Conservation (phyloP, 805 yeast genomes). For the Kregervanrija delftensis region DNA sequence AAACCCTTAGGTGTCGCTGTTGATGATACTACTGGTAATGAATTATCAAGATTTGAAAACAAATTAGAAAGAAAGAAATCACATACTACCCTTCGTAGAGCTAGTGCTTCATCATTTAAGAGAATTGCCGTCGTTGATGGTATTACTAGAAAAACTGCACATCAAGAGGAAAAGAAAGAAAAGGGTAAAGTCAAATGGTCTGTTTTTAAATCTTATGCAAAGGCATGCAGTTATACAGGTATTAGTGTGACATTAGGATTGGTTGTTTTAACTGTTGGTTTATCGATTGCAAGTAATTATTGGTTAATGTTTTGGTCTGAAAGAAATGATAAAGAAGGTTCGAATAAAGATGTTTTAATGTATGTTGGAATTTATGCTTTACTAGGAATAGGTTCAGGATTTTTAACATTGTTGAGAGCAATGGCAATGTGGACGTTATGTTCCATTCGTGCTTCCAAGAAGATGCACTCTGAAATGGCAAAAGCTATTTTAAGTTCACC, state of each 20-base stretch:
- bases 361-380: slow-evolving; percentile 50
- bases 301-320: slow-evolving; percentile 73
- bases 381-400: slow-evolving; percentile 47
- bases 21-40: slow-evolving; percentile 14
- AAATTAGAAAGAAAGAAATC: slow-evolving; percentile 12
- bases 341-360: slow-evolving; percentile 35
- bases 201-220: slow-evolving; percentile 47
- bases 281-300: slow-evolving; percentile 40
- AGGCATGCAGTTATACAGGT: slow-evolving; percentile 52
- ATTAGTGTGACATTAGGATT: slow-evolving; percentile 33
- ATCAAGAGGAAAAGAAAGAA: slow-evolving; percentile 45
- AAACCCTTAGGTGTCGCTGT: slow-evolving; percentile 9
- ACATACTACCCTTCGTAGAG: slow-evolving; percentile 40
- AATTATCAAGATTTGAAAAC: slow-evolving; percentile 8
- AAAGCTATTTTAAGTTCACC: slow-evolving; percentile 48
- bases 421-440: slow-evolving; percentile 42
- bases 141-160: slow-evolving; percentile 32
- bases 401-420: slow-evolving; percentile 39
- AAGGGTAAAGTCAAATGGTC: slow-evolving; percentile 52
- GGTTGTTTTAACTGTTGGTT: slow-evolving; percentile 23
- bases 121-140: slow-evolving; percentile 28
- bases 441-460: slow-evolving; percentile 49
- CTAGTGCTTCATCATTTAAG: slow-evolving; percentile 57
- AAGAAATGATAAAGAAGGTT: slow-evolving; percentile 34
- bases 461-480: slow-evolving; percentile 53